Conservation (phyloP, 1,284 basidiomycete species). For the Heterobasidion parviporum region DNA sequence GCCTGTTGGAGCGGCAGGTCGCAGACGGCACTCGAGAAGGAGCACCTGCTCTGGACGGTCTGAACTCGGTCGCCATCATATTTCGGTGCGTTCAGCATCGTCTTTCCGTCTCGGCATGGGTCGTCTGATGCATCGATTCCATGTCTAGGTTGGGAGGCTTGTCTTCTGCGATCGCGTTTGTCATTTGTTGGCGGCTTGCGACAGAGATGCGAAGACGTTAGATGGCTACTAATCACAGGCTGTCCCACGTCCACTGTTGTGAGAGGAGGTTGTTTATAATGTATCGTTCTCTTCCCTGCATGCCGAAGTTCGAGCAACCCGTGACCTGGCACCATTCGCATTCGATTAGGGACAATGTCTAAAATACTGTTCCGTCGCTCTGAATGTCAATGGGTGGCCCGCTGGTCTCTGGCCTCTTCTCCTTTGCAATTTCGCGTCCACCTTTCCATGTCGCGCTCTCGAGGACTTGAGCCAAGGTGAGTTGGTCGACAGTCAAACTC, state of each 20-base stretch:
- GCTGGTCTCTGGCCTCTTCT: slow-evolving; percentile 62
- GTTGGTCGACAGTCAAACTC: slow-evolving; percentile 35
- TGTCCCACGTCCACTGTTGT: background rate
- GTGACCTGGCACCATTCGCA: no score
- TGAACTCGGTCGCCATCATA: slow-evolving; percentile 70
- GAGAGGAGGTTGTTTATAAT: no score
- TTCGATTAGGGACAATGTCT: background rate
- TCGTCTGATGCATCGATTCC: background rate
- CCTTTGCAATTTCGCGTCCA: slow-evolving; percentile 83
- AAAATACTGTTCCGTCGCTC: slow-evolving; percentile 84
- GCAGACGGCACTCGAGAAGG: slow-evolving; percentile 11
- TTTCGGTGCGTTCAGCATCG: slow-evolving; percentile 47
- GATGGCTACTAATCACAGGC: background rate
- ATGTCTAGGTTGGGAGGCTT: slow-evolving; percentile 59
- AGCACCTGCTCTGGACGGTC: slow-evolving; percentile 19
- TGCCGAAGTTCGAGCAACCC: no score
- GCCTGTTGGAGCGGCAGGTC: slow-evolving; percentile 9
- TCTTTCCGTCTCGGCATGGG: background rate
- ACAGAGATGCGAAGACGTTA: slow-evolving; percentile 37
- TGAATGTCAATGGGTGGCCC: slow-evolving; percentile 86
- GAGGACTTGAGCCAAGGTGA: slow-evolving; percentile 79
- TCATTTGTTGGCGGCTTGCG: slow-evolving; percentile 60
- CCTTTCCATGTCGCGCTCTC: slow-evolving; percentile 97
- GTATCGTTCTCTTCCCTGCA: background rate
- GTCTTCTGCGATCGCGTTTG: slow-evolving; percentile 61